Base-by-base conservation (phyloP, 345 rosid species). In the Erodium maritimum region DNA sequence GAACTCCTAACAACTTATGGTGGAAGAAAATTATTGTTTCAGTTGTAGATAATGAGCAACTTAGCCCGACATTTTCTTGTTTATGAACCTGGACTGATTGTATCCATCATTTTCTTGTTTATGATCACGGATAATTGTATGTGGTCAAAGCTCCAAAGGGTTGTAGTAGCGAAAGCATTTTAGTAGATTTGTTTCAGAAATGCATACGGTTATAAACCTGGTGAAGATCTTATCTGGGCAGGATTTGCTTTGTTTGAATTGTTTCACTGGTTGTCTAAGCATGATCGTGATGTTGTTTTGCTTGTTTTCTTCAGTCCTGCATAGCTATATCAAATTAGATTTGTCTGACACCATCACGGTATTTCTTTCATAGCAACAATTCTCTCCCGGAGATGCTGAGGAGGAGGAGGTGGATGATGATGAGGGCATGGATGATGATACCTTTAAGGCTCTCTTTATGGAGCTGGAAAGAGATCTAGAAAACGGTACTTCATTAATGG, bases 401-500 rank as follows among this genome's bases (percentile, higher is more conserved):
- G 73, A 75, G 60, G 79, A 71, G 53, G 84, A 69, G 19, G 79
- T 61, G 57, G 82, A 69, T 58, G 88, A 73, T n/a, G 89, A 88
- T 80, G n/a, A n/a, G 19, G 79, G 72, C 33, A 46, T 61, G 57
- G 82, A 69, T 58, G 88, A 73, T n/a, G 89, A 88, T 80, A 90
- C 96, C 6, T 79, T 93, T 55, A 94, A 83, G 76, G 83, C 86
- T 8, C 71, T 93, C 23, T 86, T 86, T 68, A 75, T 61, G 65
- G 68, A 69, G 71, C 64, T 86, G 55, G 95, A 86, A 76, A 82
- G 84, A 75, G 93, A 91, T 75, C 79, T 88, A 57, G 79, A 76
- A 54, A 79, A 77, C 57, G 80, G 72, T 16, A 73, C 61, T 21
- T 60, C 69, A 1, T 59, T 65, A 0, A 52, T 69, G 7, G 71